Base-by-base conservation (phyloP, 2,329 filamentous ascomycete species). In the Lasiodiplodia citricola region DNA sequence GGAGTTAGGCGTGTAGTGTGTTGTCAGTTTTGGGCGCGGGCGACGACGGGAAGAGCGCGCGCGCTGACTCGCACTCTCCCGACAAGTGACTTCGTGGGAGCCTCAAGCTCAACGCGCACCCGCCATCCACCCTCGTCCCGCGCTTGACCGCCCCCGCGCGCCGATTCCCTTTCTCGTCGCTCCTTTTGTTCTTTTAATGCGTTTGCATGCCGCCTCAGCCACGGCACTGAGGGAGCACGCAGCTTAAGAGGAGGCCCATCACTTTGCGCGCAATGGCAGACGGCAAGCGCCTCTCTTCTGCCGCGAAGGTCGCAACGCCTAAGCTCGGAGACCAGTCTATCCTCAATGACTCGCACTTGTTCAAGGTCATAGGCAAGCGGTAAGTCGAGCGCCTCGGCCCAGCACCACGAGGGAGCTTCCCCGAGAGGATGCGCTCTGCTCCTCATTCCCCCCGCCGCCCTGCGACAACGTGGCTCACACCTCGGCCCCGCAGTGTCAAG, bases 331-430 rank as follows among this genome's bases (percentile, higher is more conserved):
- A 68, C 67, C 67, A 68, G 67, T 68, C 67, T 51, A 57, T 68
- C 28, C 67, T 68, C 58, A 68, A 68, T 57, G 67, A 68, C 58
- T 68, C 67, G 67, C 60, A 83, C 64, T 79, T 90, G 75, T 86
- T 83, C 77, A 87, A 86, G 78, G 86, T 86, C 62, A 85, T 90
- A 76, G 88, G 88, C 72, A 86, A 86, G 72, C 85, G 86, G 88
- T 90, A 83, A 78, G 86, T 78, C 28, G 51, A 62, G 50, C 57
- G 47, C 66, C 41, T 44, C 60, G 18, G 44, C 44, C 65, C 37
- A 44, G 63, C 23, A 23, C 23, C 47, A 47, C 31, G 10, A 21
- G 23, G 25, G 41, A 63, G 44, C 16, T 41, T 41, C 66, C 50
- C 44, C 41, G 5, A 44, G 44, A 47, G 44, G 44, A 47, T 47